Conservation (phyloP, 495 filamentous ascomycete genomes). For the Penicillium herquei region DNA sequence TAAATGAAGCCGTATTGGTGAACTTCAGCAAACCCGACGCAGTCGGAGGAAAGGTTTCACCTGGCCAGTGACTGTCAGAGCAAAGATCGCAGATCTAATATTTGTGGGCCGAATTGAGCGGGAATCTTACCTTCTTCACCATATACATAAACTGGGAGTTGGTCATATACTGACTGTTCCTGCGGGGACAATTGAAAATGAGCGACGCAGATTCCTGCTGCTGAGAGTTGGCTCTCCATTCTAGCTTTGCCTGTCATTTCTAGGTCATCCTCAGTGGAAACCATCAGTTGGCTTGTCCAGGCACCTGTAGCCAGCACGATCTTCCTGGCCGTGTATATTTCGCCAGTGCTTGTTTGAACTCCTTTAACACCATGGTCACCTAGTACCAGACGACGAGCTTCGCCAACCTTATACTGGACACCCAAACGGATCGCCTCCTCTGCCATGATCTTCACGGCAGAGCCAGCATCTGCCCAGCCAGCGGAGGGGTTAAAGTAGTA, state of each 20-base stretch:
- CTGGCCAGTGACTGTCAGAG: constrained; percentile 1
- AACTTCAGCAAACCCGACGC: constrained; percentile 9
- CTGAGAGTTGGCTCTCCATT: constrained; percentile 37
- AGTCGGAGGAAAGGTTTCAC: constrained; percentile 5
- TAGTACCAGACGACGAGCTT: constrained; percentile 25
- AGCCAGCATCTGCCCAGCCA: constrained; percentile 40
- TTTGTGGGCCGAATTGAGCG: neutral
- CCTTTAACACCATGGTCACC: constrained; percentile 16
- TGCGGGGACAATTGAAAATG: constrained; percentile 31
- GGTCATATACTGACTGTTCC: constrained; percentile 26
- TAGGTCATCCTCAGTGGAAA: constrained; percentile 30
- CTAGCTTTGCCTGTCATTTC: constrained; percentile 20
- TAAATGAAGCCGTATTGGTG: constrained; percentile 10
- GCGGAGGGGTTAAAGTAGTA: constrained; percentile 39
- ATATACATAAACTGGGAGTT: constrained; percentile 40
- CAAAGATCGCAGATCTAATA: neutral
- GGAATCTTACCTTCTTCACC: constrained; percentile 27
- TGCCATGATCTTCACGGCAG: constrained; percentile 33
- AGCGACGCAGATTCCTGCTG: constrained; percentile 38
- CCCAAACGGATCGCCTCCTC: constrained; percentile 28
- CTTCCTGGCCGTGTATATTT: constrained; percentile 36
- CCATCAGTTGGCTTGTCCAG: constrained; percentile 44
- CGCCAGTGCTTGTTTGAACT: constrained; percentile 32
- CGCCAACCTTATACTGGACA: constrained; percentile 31
- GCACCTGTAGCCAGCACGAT: constrained; percentile 57